Evolutionary conservation across 345 rosid species (phyloP).

Genomic region (Triadica sebifera): DNA sequence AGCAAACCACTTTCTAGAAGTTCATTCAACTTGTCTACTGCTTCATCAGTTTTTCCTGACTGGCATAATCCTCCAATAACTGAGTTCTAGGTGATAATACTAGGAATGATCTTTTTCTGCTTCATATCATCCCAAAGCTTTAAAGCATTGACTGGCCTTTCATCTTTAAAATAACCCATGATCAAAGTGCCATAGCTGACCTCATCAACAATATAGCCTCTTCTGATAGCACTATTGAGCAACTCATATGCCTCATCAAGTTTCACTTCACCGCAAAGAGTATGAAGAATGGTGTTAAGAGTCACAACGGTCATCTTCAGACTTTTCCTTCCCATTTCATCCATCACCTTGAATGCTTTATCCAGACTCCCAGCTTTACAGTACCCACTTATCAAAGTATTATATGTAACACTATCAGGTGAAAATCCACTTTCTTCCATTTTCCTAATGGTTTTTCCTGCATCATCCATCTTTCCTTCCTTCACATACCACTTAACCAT

Average conservation of each 20-base stretch:
- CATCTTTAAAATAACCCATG: slow-evolving; percentile 58
- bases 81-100: slow-evolving; percentile 59
- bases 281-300: slow-evolving; percentile 63
- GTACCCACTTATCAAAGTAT: slow-evolving; percentile 58
- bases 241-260: slow-evolving; percentile 54
- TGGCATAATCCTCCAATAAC: slow-evolving; percentile 67
- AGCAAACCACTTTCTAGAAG: slow-evolving; percentile 56
- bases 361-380: slow-evolving; percentile 61
- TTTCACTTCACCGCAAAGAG: slow-evolving; percentile 57
- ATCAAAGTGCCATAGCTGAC: slow-evolving; percentile 79
- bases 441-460: slow-evolving; percentile 36
- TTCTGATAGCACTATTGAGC: slow-evolving; percentile 49
- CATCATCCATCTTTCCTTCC: slow-evolving; percentile 73
- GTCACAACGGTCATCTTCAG: slow-evolving; percentile 68
- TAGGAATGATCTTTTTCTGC: slow-evolving; percentile 61
- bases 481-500: slow-evolving; percentile 67
- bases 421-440: slow-evolving; percentile 61
- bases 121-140: slow-evolving; percentile 86
- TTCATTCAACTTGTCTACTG: slow-evolving; percentile 65
- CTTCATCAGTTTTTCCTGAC: slow-evolving; percentile 59
- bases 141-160: slow-evolving; percentile 44
- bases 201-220: slow-evolving; percentile 75
- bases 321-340: slow-evolving; percentile 67
- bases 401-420: slow-evolving; percentile 65
- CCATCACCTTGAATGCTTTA: slow-evolving; percentile 64